Evolutionary conservation across 2,329 filamentous ascomycete genomes (phyloP).

Genomic region (Grosmannia huntii): DNA sequence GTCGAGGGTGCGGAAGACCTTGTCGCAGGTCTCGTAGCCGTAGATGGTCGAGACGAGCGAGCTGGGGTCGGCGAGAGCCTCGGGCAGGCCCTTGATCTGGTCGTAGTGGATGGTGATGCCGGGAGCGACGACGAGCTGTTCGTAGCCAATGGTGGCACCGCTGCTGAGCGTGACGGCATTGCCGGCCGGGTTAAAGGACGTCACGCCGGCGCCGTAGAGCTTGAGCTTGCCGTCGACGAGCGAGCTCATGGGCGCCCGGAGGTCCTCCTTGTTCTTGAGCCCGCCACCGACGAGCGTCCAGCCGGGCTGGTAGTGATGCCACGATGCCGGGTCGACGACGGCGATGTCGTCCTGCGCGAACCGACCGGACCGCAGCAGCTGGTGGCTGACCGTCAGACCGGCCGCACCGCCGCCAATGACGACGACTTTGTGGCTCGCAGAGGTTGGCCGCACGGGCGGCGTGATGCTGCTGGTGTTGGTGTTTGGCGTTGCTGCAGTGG

Average conservation of each 20-base stretch:
- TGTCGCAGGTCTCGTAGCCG: slow-evolving; percentile 40
- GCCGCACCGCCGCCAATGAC: slow-evolving; percentile 40
- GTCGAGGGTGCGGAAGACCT: slow-evolving; percentile 35
- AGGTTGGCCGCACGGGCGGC: not conserved
- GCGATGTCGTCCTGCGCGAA: slow-evolving; percentile 50
- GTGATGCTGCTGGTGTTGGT: not conserved
- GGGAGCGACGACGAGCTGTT: slow-evolving; percentile 51
- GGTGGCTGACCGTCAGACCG: slow-evolving; percentile 52
- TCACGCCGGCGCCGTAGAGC: slow-evolving; percentile 42
- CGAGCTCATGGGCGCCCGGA: slow-evolving; percentile 35
- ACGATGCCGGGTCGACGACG: slow-evolving; percentile 47
- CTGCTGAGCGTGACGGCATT: slow-evolving; percentile 42
- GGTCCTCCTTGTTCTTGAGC: slow-evolving; percentile 47
- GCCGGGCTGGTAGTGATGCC: slow-evolving; percentile 57
- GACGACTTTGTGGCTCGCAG: slow-evolving; percentile 7
- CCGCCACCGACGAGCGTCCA: slow-evolving; percentile 59
- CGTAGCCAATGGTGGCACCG: slow-evolving; percentile 45
- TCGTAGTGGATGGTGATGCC: slow-evolving; percentile 39
- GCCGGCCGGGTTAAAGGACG: slow-evolving; percentile 37
- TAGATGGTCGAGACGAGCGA: slow-evolving; percentile 44
- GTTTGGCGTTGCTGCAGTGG: not conserved
- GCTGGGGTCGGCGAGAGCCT: slow-evolving; percentile 35
- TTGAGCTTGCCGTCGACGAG: slow-evolving; percentile 48
- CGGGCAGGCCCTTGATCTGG: slow-evolving; percentile 41
- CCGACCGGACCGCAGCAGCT: slow-evolving; percentile 46